Evolutionary conservation across 768 basidiomycete genomes (phyloP).

Genomic region (Austroboletus eburneus): DNA sequence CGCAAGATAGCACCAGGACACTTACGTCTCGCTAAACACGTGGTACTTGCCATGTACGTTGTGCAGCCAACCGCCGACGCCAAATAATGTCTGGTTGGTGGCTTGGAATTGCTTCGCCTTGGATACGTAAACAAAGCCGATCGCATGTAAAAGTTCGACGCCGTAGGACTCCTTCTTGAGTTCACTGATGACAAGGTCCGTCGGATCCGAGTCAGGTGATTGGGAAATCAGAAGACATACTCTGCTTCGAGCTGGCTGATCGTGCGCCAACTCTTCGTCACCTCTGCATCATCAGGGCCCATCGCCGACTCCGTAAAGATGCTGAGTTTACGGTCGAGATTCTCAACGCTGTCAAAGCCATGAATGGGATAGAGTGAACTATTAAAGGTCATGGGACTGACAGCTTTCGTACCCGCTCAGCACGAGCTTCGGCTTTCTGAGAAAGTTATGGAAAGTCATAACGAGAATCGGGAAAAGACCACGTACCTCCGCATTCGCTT

Average conservation of each 20-base stretch:
- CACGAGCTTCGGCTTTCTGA: constrained; percentile 78
- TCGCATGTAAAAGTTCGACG: constrained; percentile 76
- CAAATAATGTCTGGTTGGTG: constrained; percentile 61
- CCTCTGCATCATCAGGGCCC: constrained; percentile 64
- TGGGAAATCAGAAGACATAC: constrained; percentile 40
- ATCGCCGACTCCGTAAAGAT: constrained; percentile 85
- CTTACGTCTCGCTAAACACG: constrained; percentile 89
- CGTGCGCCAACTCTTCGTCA: constrained; percentile 66
- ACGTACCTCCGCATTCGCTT: constrained; percentile 62
- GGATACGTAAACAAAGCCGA: constrained; percentile 80
- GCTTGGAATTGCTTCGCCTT: constrained; percentile 85
- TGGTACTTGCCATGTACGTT: constrained; percentile 91
- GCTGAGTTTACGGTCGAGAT: constrained; percentile 75
- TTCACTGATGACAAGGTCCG: constrained; percentile 45
- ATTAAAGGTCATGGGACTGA: constrained; percentile 7
- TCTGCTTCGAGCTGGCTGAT: constrained; percentile 82
- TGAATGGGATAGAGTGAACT: not conserved
- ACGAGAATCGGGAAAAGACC: not conserved
- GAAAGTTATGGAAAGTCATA: constrained; percentile 9
- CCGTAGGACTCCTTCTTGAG: constrained; percentile 86
- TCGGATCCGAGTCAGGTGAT: not conserved
- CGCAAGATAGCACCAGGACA: constrained; percentile 8
- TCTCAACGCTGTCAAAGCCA: constrained; percentile 44
- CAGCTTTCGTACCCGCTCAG: constrained; percentile 71
- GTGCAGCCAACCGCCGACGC: constrained; percentile 91